These are phyloP conservation scores for Viola pubescens DNA, from an alignment of 441 rosid species.

Conservation along the genomic window DNA sequence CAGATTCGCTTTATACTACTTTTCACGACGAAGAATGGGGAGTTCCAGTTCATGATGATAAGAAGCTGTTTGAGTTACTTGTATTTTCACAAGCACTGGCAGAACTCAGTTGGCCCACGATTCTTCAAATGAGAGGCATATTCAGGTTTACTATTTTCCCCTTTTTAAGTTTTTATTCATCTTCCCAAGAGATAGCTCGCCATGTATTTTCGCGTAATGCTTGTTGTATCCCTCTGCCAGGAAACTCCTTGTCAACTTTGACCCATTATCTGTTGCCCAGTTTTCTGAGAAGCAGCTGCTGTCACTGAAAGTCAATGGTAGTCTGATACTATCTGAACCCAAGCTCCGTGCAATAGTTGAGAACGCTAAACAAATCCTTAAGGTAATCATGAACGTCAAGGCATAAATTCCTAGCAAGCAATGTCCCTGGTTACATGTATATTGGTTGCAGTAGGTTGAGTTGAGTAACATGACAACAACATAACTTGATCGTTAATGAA, in stretches of 20 bases:
- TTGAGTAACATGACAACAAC: not conserved
- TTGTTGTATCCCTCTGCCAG: constrained; percentile 32
- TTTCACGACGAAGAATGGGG: constrained; percentile 93
- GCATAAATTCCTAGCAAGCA: constrained; percentile 11
- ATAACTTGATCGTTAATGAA: too few species aligned
- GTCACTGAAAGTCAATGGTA: constrained; percentile 55
- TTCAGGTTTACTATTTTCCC: constrained; percentile 46
- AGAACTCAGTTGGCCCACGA: constrained; percentile 78
- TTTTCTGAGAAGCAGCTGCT: constrained; percentile 64
- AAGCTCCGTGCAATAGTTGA: constrained; percentile 75
- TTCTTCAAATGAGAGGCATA: constrained; percentile 49
- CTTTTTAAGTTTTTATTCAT: constrained; percentile 3
- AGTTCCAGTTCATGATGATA: constrained; percentile 64
- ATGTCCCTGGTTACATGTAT: not conserved
- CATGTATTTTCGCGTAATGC: constrained; percentile 4
- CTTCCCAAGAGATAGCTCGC: not conserved
- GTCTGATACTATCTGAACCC: constrained; percentile 60
- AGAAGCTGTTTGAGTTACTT: constrained; percentile 70
- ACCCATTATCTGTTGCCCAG: constrained; percentile 50
- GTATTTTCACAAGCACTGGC: constrained; percentile 86
- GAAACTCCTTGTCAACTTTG: constrained; percentile 64
- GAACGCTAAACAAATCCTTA: constrained; percentile 57
- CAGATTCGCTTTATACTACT: constrained; percentile 43
- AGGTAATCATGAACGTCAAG: constrained; percentile 35
- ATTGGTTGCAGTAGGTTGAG: not conserved